Evolutionary conservation across 148 eudicot species (phyloP).

Genomic region (Persicaria maculosa): DNA sequence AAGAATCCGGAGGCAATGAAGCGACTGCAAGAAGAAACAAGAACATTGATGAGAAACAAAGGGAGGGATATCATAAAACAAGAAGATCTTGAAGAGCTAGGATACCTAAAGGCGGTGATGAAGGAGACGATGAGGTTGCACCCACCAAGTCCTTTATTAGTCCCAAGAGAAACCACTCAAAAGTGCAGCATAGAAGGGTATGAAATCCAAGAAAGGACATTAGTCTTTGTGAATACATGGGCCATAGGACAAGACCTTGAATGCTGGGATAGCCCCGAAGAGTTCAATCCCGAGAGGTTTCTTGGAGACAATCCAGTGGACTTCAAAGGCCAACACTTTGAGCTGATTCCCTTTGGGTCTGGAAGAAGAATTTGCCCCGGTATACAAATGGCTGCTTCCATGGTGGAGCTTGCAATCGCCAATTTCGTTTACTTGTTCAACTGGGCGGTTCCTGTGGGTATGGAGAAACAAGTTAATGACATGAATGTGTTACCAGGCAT

Average conservation of each 20-base stretch:
- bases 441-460: constrained; percentile 32
- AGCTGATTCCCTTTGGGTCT: constrained; percentile 34
- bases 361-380: constrained; percentile 45
- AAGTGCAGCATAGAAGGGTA: constrained; percentile 28
- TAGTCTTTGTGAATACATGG: constrained; percentile 27
- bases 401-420: constrained; percentile 27
- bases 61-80: constrained; percentile 18
- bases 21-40: constrained; percentile 25
- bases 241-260: constrained; percentile 33
- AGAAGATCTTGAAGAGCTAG: constrained; percentile 15
- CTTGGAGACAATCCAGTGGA: constrained; percentile 14
- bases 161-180: constrained; percentile 22
- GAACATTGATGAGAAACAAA: neutral
- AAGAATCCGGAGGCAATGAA: constrained; percentile 22
- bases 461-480: constrained; percentile 26
- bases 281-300: constrained; percentile 33
- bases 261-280: constrained; percentile 28
- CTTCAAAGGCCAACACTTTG: constrained; percentile 25
- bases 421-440: constrained; percentile 34
- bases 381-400: constrained; percentile 22
- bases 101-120: constrained; percentile 27
- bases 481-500: constrained; percentile 26
- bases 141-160: constrained; percentile 28
- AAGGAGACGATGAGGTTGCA: constrained; percentile 35
- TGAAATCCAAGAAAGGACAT: constrained; percentile 28